Percentiles rank a stretch among this genome's conserved stretches.
Conservation (phyloP, 768 basidiomycete species). For the Hygrophoropsis aurantiaca region DNA sequence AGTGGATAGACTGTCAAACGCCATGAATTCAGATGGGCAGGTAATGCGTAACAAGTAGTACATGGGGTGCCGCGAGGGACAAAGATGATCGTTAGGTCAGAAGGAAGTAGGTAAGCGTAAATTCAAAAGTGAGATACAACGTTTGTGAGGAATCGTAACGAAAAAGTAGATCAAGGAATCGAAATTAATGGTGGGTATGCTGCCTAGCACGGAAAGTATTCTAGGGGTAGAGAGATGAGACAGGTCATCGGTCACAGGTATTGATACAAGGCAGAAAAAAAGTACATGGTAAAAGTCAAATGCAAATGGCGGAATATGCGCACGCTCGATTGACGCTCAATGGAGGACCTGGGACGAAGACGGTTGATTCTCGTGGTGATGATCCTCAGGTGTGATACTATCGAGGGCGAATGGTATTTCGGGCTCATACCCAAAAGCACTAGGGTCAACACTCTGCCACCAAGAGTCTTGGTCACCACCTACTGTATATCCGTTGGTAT, state of each 20-base stretch:
- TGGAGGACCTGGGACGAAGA: conserved; percentile 22
- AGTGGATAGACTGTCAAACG: too few species aligned
- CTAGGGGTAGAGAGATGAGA: conserved; percentile 9
- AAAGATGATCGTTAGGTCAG: conserved; percentile 7
- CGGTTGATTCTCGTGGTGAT: conserved; percentile 26
- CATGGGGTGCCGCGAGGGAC: too few species aligned
- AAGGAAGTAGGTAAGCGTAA: conserved; percentile 7
- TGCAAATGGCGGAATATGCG: neutral
- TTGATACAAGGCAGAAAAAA: conserved; percentile 28
- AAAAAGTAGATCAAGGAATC: conserved; percentile 7
- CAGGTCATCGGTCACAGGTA: conserved; percentile 14
- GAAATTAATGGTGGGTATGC: conserved; percentile 27
- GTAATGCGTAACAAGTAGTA: too few species aligned
- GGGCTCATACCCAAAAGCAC: conserved; percentile 74
- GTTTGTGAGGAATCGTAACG: conserved; percentile 1
- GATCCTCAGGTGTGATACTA: conserved; percentile 28
- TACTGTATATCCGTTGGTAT: conserved; percentile 41
- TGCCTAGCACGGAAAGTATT: conserved; percentile 24
- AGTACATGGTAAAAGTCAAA: conserved; percentile 9
- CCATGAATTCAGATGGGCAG: too few species aligned
- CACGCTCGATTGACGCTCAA: conserved; percentile 5
- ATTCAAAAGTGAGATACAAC: conserved; percentile 1
- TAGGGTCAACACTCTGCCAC: conserved; percentile 67
- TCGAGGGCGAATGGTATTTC: conserved; percentile 69
- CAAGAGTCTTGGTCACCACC: conserved; percentile 39